Evolutionary conservation across 805 yeast genomes (phyloP).

Genomic region (Jamesozyma spencerorum): DNA sequence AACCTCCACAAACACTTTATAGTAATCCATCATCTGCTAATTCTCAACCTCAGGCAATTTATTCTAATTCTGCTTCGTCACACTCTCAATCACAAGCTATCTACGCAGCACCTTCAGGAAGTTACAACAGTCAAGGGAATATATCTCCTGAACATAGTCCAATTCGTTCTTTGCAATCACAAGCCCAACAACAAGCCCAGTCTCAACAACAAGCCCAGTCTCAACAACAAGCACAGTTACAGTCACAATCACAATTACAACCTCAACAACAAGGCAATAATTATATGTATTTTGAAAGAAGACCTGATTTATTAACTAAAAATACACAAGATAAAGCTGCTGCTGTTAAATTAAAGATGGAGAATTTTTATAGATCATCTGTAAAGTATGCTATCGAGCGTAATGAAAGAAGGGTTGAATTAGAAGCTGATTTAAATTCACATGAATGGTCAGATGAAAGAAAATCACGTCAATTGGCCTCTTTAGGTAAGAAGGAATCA

Average conservation of each 20-base stretch:
- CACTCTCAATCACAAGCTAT: too few species aligned
- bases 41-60: too few species aligned
- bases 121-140: too few species aligned
- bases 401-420: slow-evolving; percentile 80
- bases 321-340: slow-evolving; percentile 75
- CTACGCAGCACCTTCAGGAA: too few species aligned
- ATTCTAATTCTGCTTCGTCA: too few species aligned
- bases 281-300: slow-evolving; percentile 68
- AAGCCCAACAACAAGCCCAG: slow-evolving; percentile 20
- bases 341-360: slow-evolving; percentile 70
- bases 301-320: slow-evolving; percentile 70
- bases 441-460: slow-evolving; percentile 82
- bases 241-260: slow-evolving; percentile 8
- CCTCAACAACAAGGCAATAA: slow-evolving; percentile 24
- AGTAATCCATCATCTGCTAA: neutral
- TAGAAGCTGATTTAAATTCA: slow-evolving; percentile 58
- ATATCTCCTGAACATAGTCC: too few species aligned
- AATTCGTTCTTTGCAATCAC: slow-evolving; percentile 17
- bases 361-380: slow-evolving; percentile 75
- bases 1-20: slow-evolving; percentile 19
- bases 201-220: slow-evolving; percentile 14
- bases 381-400: slow-evolving; percentile 91
- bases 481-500: slow-evolving; percentile 81
- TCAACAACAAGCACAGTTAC: slow-evolving; percentile 18
- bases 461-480: slow-evolving; percentile 67